Percentiles rank a stretch among this genome's conserved stretches.
Conservation (phyloP, 2,329 filamentous ascomycete genomes). For the Colletotrichum filicis region DNA sequence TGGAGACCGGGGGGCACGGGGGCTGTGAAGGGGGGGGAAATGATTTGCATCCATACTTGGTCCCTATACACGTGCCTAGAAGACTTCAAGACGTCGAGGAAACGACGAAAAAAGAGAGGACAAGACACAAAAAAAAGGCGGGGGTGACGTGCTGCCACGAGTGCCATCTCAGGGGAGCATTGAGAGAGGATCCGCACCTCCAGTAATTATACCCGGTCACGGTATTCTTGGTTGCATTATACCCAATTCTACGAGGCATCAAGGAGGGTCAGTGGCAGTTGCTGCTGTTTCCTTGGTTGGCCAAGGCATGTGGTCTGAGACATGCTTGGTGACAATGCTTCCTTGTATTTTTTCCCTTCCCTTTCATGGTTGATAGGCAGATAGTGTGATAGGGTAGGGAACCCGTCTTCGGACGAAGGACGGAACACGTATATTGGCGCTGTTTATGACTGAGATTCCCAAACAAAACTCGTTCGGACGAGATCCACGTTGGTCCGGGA, state of each 20-base stretch:
- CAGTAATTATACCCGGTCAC: conserved; percentile 5
- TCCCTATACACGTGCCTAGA: not conserved
- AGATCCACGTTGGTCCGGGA: conserved; percentile 30
- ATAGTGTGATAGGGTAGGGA: conserved; percentile 5
- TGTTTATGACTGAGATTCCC: conserved; percentile 26
- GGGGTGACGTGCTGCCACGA: conserved; percentile 21
- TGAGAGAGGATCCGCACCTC: conserved; percentile 23
- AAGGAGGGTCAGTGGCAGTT: conserved; percentile 20
- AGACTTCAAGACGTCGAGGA: not conserved
- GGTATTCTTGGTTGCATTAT: conserved; percentile 16
- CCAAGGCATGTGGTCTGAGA: conserved; percentile 30
- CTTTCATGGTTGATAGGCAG: not conserved
- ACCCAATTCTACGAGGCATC: conserved; percentile 18
- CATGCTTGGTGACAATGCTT: conserved; percentile 29
- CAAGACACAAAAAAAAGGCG: not conserved
- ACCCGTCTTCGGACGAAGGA: conserved; percentile 28
- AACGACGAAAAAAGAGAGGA: not conserved
- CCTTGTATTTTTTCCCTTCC: not conserved
- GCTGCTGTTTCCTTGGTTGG: conserved; percentile 19
- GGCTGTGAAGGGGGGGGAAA: not conserved
- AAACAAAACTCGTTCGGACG: conserved; percentile 35
- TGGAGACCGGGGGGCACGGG: not conserved
- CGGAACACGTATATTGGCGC: conserved; percentile 26
- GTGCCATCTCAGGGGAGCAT: conserved; percentile 27
- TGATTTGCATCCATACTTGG: not conserved